A percentile compares a stretch with the other conserved stretches of the same genome.
Evolutionary conservation across 1,139 yeast genomes (phyloP).

Genomic region (Casaregolazyma lundiana): DNA sequence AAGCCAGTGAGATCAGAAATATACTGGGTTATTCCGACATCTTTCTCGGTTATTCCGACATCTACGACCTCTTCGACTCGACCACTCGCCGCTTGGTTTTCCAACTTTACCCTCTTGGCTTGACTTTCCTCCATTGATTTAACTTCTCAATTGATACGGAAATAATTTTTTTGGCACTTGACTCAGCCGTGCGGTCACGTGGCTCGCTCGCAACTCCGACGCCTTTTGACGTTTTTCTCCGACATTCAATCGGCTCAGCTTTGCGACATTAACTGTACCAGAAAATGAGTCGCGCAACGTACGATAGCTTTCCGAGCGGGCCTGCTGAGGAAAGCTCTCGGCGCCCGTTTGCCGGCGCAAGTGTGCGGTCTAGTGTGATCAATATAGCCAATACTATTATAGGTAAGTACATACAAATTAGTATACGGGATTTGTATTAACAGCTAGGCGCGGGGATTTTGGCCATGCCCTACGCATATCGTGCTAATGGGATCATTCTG

Average conservation of each 20-base stretch:
- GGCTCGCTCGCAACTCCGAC: background rate
- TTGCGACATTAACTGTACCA: background rate
- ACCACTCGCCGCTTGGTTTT: background rate
- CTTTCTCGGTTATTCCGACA: slow-evolving; percentile 49
- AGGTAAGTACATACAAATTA: slow-evolving; percentile 16
- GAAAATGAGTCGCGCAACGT: slow-evolving; percentile 5
- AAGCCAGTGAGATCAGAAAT: slow-evolving; percentile 62
- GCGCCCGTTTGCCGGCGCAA: slow-evolving; percentile 17
- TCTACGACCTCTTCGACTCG: background rate
- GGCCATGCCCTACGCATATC: slow-evolving; percentile 87
- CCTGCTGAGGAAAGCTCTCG: slow-evolving; percentile 6
- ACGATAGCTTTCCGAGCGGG: slow-evolving; percentile 14
- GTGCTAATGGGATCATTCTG: slow-evolving; percentile 72
- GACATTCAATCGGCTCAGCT: background rate
- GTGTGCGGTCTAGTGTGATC: slow-evolving; percentile 32
- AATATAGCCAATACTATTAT: slow-evolving; percentile 38
- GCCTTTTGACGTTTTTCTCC: background rate
- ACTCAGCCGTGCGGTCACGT: background rate
- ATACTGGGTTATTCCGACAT: slow-evolving; percentile 81
- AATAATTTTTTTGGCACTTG: background rate
- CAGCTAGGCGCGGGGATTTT: slow-evolving; percentile 80
- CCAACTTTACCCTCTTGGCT: background rate
- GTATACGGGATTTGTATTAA: background rate
- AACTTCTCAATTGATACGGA: background rate
- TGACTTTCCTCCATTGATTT: background rate